These are phyloP conservation scores for Dillenia suffruticosa DNA, from an alignment of 164 flowering plant species.

Conservation along the genomic window DNA sequence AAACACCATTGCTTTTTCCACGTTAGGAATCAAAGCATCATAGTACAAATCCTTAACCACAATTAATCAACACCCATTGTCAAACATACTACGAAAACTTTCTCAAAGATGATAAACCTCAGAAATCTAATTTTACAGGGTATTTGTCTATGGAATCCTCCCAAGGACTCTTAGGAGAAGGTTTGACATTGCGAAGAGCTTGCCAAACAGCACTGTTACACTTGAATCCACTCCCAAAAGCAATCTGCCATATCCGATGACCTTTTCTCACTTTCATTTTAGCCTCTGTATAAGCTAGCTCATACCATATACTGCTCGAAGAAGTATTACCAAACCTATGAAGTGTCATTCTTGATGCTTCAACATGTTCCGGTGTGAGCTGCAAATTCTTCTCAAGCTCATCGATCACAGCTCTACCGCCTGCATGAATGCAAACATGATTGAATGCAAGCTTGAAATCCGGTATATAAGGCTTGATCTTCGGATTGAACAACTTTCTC, in stretches of 20 bases:
- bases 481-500: constrained; percentile 46
- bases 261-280: constrained; percentile 70
- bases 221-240: constrained; percentile 79
- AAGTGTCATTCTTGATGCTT: constrained; percentile 76
- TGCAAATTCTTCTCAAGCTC: constrained; percentile 84
- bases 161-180: constrained; percentile 64
- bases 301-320: constrained; percentile 89
- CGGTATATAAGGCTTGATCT: constrained; percentile 75
- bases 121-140: constrained; percentile 35
- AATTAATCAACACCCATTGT: no score
- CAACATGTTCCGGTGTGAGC: constrained; percentile 53
- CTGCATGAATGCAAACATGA: constrained; percentile 87
- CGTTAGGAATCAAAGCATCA: no score
- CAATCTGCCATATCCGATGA: constrained; percentile 77
- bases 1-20: no score
- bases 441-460: constrained; percentile 84
- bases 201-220: constrained; percentile 88
- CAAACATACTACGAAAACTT: no score
- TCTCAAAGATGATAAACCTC: not conserved
- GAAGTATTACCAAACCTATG: constrained; percentile 81
- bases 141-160: constrained; percentile 66
- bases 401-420: constrained; percentile 85
- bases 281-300: constrained; percentile 72
- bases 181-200: constrained; percentile 56
- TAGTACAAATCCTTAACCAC: no score